A percentile compares a stretch with the other conserved stretches of the same genome.
phyloP scores from a whole-genome alignment of 176 grass and related monocot species.

The Ensete glaucum region DNA sequence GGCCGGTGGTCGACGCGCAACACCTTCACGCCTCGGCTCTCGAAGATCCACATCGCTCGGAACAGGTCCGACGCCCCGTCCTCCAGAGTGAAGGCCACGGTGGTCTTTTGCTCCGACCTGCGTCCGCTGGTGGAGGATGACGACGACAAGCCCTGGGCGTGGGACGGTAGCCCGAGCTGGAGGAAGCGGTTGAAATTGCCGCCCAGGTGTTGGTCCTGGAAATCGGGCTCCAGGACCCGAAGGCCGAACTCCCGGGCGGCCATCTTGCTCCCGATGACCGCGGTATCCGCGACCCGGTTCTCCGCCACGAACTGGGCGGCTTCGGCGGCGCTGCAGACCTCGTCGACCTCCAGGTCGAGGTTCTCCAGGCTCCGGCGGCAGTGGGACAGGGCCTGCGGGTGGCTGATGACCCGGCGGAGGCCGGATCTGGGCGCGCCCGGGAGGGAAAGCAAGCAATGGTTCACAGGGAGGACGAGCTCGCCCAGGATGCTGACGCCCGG shows the following conservation, averaged over 20 bases:
- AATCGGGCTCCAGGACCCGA: conserved; percentile 20
- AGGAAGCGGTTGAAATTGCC: conserved; percentile 32
- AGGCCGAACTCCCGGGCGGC: conserved; percentile 29
- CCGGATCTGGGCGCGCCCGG: conserved; percentile 5
- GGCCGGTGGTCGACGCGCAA: conserved; percentile 19
- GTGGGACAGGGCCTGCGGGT: conserved; percentile 31
- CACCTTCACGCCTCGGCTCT: conserved; percentile 13
- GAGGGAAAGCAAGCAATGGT: conserved; percentile 29
- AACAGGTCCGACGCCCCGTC: conserved; percentile 17
- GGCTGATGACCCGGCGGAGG: conserved; percentile 33
- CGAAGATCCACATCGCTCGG: conserved; percentile 17
- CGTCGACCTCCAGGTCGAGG: conserved; percentile 20
- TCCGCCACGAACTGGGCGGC: conserved; percentile 23
- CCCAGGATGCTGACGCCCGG: conserved; percentile 8
- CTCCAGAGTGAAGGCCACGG: conserved; percentile 12
- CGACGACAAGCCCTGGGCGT: not conserved
- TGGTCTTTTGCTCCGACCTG: conserved; percentile 4
- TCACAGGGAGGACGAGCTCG: conserved; percentile 21
- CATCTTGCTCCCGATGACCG: conserved; percentile 26
- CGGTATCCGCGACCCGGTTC: conserved; percentile 19
- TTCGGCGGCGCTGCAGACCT: conserved; percentile 29
- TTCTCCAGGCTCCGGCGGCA: conserved; percentile 9
- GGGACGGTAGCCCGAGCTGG: conserved; percentile 13
- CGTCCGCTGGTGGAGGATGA: not conserved
- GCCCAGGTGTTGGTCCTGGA: conserved; percentile 17